Evolutionary conservation across 192 early-diverging fungal genomes (phyloP).

Genomic region (Backusella mclennaniae): DNA sequence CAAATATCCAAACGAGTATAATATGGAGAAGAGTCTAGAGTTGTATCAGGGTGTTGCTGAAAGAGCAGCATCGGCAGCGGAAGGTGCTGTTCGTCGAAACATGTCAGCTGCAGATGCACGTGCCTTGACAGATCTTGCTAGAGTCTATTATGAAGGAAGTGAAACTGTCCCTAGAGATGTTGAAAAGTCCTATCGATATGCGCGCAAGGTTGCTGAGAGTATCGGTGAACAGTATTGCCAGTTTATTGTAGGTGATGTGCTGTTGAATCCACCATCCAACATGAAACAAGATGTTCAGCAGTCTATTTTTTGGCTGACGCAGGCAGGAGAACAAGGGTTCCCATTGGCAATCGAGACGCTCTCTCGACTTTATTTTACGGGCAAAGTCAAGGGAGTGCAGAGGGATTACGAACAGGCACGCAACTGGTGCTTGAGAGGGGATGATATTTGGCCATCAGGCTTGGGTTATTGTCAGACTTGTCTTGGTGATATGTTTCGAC

Average conservation of each 20-base stretch:
- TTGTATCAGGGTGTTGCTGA: conserved; percentile 22
- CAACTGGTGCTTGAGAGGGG: conserved; percentile 29
- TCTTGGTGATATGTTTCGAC: conserved; percentile 31
- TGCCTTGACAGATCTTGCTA: conserved; percentile 28
- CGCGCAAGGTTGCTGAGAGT: conserved; percentile 24
- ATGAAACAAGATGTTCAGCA: conserved; percentile 25
- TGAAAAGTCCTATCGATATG: conserved; percentile 31
- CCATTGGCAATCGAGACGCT: conserved; percentile 33
- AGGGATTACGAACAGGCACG: conserved; percentile 25
- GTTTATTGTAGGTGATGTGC: conserved; percentile 31
- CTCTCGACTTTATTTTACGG: conserved; percentile 27
- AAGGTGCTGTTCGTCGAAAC: not conserved
- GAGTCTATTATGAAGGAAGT: conserved; percentile 31
- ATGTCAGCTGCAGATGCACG: conserved; percentile 23
- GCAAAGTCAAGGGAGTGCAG: conserved; percentile 8
- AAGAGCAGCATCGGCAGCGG: not conserved
- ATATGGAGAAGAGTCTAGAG: conserved; percentile 22
- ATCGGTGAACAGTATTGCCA: conserved; percentile 35
- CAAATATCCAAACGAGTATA: conserved; percentile 24
- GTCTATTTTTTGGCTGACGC: conserved; percentile 29
- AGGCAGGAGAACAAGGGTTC: conserved; percentile 34
- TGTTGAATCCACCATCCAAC: conserved; percentile 7
- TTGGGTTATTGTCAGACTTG: conserved; percentile 35
- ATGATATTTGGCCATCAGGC: conserved; percentile 36
- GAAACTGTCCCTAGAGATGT: conserved; percentile 19